Conservation (phyloP, 192 early-diverging fungal species). For the Neocallimastix lanati region DNA sequence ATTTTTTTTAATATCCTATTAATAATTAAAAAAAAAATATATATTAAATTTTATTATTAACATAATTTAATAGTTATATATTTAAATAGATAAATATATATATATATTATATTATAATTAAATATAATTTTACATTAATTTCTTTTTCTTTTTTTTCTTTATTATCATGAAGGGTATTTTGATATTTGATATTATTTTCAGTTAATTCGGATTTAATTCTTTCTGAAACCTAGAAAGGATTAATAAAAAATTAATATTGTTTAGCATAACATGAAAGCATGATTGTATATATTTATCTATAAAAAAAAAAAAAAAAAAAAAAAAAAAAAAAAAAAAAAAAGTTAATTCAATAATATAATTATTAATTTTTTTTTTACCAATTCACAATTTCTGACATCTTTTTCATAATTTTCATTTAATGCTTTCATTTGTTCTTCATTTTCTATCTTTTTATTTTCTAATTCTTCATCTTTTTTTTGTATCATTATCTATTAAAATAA, state of each 20-base stretch:
- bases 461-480: slow-evolving; percentile 10
- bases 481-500: slow-evolving; percentile 10
- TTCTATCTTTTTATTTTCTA: slow-evolving; percentile 5
- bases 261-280: no score
- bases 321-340: no score
- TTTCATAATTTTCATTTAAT: not conserved
- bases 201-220: not conserved
- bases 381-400: not conserved
- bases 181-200: not conserved
- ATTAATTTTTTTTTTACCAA: no score
- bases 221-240: slow-evolving; percentile 10
- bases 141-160: not conserved
- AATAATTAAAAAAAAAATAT: no score
- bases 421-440: slow-evolving; percentile 10
- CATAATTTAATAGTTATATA: no score
- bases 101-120: not conserved
- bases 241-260: slow-evolving; percentile 8
- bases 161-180: not conserved
- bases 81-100: no score
- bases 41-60: no score
- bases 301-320: no score
- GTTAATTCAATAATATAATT: no score
- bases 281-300: no score
- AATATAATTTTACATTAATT: not conserved
- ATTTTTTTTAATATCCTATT: not conserved